Base-by-base conservation (phyloP, 2,329 filamentous ascomycete species). In the Plenodomus biglobosus region DNA sequence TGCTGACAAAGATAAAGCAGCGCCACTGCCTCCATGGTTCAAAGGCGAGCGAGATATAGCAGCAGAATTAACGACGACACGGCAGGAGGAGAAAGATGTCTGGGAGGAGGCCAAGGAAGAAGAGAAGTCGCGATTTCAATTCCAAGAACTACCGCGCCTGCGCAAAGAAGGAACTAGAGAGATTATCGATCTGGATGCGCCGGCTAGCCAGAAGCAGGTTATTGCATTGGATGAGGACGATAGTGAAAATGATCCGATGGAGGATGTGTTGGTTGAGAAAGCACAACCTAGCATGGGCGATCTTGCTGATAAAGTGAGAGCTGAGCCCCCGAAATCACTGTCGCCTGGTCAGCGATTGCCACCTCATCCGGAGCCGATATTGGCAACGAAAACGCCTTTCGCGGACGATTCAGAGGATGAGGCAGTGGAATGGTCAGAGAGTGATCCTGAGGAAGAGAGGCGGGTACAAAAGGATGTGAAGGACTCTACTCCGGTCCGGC, bases 11-110 rank as follows among this genome's bases (percentile, higher is more conserved):
- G 77, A 68, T 71, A 76, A 80, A 1, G 78, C 75, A n/a, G 62
- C 55, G 34, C 85, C 86, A 0, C 65, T 92, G 7, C 89, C 89
- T 1, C 89, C 89, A 0, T 94, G 89, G 89, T 80, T 94, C 62
- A 73, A 75, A 2, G 81, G 84, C 3, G 70, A 75, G 52, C 73
- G 84, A 5, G 78, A 79, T 19, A 65, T 72, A 10, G 48, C 55
- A 3, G 48, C 73, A 1, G 87, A 91, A 48, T 84, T 92, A n/a
- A 60, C 60, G 21, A 66, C 68, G 27, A 73, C 76, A 44, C 69
- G 70, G 44, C 69, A 77, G 43, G 64, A 67, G 20, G 76, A 78
- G 51, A 68, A 63, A 36, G 65, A 72, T 45, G 71, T 75, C 24
- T 78, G 86, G 51, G 80, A 85, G 41, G 79, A 71, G 85, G 51